Conservation (phyloP, 2,329 filamentous ascomycete species). For the Fusarium sp. region DNA sequence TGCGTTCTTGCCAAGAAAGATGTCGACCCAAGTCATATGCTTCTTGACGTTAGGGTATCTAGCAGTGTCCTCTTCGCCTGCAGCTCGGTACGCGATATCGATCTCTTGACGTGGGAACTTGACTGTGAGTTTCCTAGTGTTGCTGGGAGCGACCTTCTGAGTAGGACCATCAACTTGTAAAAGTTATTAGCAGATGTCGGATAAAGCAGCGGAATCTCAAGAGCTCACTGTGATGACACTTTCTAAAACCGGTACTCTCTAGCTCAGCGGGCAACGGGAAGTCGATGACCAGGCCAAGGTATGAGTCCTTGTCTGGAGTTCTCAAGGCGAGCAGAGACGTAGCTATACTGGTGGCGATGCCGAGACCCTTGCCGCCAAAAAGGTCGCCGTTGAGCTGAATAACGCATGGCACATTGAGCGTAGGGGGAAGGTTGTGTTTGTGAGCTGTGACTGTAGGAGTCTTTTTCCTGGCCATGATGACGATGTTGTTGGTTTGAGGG, state of each 20-base stretch:
- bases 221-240: background rate
- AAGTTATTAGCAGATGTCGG: background rate
- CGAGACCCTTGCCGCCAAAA: background rate
- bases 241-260: background rate
- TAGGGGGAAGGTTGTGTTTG: background rate
- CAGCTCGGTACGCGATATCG: background rate
- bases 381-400: rapidly evolving
- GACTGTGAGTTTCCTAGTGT: background rate
- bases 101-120: background rate
- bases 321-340: rapidly evolving
- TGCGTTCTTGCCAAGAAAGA: rapidly evolving
- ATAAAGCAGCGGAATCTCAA: rapidly evolving
- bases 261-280: background rate
- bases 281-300: background rate
- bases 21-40: background rate
- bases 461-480: background rate
- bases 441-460: background rate
- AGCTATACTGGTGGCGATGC: background rate
- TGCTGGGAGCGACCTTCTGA: background rate
- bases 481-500: background rate
- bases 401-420: background rate
- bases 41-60: background rate
- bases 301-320: background rate
- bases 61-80: background rate
- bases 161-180: background rate